Conservation (phyloP, 2,329 filamentous ascomycete species). For the Gliomastix tumulicola region DNA sequence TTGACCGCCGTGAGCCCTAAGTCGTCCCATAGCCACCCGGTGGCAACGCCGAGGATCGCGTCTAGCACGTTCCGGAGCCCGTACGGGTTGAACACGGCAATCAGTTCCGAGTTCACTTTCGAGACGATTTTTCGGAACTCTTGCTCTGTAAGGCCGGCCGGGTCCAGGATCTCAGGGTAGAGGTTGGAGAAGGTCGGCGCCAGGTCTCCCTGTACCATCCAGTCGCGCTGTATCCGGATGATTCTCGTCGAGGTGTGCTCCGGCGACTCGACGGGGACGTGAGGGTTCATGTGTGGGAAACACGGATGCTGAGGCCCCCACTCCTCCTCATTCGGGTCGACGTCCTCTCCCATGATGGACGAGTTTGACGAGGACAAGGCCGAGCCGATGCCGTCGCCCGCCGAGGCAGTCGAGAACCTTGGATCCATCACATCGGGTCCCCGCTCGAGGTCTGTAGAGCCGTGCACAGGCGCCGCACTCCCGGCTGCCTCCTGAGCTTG, state of each 20-base stretch:
- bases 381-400: slow-evolving; percentile 45
- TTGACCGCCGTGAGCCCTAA: slow-evolving; percentile 73
- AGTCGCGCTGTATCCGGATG: slow-evolving; percentile 86
- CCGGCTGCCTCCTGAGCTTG: too few relatives aligned
- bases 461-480: slow-evolving; percentile 19
- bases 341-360: slow-evolving; percentile 57
- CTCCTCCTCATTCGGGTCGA: slow-evolving; percentile 64
- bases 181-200: slow-evolving; percentile 91
- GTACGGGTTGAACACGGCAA: slow-evolving; percentile 75
- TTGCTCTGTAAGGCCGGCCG: slow-evolving; percentile 70
- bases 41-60: slow-evolving; percentile 69
- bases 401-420: slow-evolving; percentile 40
- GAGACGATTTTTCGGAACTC: slow-evolving; percentile 81
- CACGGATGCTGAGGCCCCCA: slow-evolving; percentile 96
- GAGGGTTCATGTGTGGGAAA: slow-evolving; percentile 87
- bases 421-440: slow-evolving; percentile 38
- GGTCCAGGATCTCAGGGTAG: slow-evolving; percentile 92
- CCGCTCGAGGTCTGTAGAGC: slow-evolving; percentile 46
- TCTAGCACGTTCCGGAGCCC: slow-evolving; percentile 73
- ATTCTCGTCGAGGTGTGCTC: slow-evolving; percentile 76
- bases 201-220: slow-evolving; percentile 81
- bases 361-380: slow-evolving; percentile 50
- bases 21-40: slow-evolving; percentile 95
- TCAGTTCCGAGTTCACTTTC: slow-evolving; percentile 71
- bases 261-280: slow-evolving; percentile 71